Conservation (phyloP, 495 filamentous ascomycete species). For the Aspergillus indologenus region DNA sequence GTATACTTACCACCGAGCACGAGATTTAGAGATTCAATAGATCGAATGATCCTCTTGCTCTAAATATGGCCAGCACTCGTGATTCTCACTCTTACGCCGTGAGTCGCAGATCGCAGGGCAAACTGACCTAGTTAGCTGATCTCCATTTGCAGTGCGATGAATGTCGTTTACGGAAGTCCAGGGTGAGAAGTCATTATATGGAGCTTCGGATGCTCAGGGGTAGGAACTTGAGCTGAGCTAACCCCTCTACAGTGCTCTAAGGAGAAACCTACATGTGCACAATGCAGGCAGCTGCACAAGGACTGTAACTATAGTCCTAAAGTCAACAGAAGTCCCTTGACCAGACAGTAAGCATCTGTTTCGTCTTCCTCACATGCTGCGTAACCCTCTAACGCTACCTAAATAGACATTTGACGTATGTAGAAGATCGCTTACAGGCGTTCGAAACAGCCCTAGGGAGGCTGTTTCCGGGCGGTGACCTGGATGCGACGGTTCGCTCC, state of each 20-base stretch:
- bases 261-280: constrained; percentile 42
- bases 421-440: constrained; percentile 46
- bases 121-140: constrained; percentile 2
- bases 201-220: no score
- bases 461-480: constrained; percentile 44
- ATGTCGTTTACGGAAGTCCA: constrained; percentile 49
- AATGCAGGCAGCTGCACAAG: constrained; percentile 45
- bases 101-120: constrained; percentile 18
- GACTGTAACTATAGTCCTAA: constrained; percentile 51
- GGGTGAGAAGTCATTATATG: constrained; percentile 27
- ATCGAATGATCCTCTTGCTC: constrained; percentile 21
- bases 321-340: constrained; percentile 45
- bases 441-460: constrained; percentile 45
- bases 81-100: constrained; percentile 50
- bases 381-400: neutral
- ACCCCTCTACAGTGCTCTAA: constrained; percentile 42
- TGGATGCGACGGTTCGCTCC: constrained; percentile 46
- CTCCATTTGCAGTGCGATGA: constrained; percentile 41
- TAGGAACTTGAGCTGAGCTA: constrained; percentile 5
- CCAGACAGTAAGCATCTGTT: constrained; percentile 39
- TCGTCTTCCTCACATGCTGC: neutral
- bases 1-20: constrained; percentile 37
- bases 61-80: constrained; percentile 47
- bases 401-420: constrained; percentile 45
- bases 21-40: constrained; percentile 26